These are phyloP conservation scores for Hypomontagnella monticulosa DNA, from an alignment of 495 filamentous ascomycete genomes.

Conservation along the genomic window DNA sequence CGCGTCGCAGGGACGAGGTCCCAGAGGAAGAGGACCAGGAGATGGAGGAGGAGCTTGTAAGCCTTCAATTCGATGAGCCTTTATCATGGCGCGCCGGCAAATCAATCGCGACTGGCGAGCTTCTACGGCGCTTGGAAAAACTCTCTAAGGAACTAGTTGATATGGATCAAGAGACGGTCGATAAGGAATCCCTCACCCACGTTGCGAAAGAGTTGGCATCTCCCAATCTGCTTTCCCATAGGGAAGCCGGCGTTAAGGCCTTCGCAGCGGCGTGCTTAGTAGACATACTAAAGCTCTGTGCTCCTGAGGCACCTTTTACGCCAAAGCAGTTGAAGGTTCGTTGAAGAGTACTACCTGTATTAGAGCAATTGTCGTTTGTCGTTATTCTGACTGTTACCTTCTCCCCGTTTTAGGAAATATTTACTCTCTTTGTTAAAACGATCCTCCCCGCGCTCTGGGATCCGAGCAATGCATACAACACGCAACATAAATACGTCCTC, in stretches of 20 bases:
- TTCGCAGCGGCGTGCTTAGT: constrained; percentile 90
- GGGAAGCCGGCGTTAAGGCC: constrained; percentile 91
- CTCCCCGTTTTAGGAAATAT: constrained; percentile 76
- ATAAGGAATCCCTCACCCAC: constrained; percentile 79
- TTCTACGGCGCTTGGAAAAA: constrained; percentile 80
- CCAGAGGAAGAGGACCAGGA: constrained; percentile 48
- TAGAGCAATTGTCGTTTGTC: constrained; percentile 16
- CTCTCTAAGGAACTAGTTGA: constrained; percentile 85
- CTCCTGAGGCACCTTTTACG: constrained; percentile 95
- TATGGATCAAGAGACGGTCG: constrained; percentile 87
- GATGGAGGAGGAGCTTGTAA: constrained; percentile 47
- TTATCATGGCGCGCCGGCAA: constrained; percentile 93
- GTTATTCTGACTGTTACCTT: constrained; percentile 18
- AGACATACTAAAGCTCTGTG: constrained; percentile 92
- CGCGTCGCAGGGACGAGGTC: constrained; percentile 46
- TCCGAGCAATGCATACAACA: constrained; percentile 89
- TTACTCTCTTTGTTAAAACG: constrained; percentile 83
- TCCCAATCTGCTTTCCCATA: constrained; percentile 83
- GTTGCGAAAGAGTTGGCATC: constrained; percentile 90
- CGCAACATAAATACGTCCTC: constrained; percentile 89
- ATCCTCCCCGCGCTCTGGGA: constrained; percentile 88
- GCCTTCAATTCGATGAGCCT: constrained; percentile 81
- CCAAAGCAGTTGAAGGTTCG: constrained; percentile 86
- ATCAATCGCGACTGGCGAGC: constrained; percentile 82
- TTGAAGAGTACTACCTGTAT: background rate